Conservation (phyloP, 1,139 yeast species). For the Yamadazyma sp. region DNA sequence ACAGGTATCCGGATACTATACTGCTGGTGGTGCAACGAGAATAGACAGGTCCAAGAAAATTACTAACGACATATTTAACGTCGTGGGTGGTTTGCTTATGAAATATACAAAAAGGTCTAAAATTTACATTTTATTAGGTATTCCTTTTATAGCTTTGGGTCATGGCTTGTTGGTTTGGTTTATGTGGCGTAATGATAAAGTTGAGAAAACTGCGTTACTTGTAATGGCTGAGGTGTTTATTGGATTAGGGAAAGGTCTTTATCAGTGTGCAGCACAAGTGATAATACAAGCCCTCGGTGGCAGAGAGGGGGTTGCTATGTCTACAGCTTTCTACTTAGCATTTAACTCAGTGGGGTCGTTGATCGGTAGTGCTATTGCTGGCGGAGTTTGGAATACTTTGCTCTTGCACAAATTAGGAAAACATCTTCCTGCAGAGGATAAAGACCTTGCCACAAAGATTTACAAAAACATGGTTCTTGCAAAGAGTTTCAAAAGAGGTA, state of each 20-base stretch:
- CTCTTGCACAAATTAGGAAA: slow-evolving; percentile 12
- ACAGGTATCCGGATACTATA: slow-evolving; percentile 17
- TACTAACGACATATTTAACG: slow-evolving; percentile 23
- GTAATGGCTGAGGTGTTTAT: slow-evolving; percentile 18
- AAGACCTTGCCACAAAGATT: slow-evolving; percentile 17
- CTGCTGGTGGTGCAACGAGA: slow-evolving; percentile 26
- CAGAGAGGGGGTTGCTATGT: slow-evolving; percentile 15
- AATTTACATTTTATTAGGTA: slow-evolving; percentile 21
- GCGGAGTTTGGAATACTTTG: slow-evolving; percentile 20
- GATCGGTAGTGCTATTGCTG: slow-evolving; percentile 17
- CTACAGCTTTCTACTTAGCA: slow-evolving; percentile 19
- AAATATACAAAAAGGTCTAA: slow-evolving; percentile 26
- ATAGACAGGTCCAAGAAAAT: slow-evolving; percentile 26
- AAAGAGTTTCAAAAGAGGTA: slow-evolving; percentile 17
- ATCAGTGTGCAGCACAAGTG: slow-evolving; percentile 16
- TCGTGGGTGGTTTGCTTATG: slow-evolving; percentile 23
- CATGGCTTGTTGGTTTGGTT: slow-evolving; percentile 21
- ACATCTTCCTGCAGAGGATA: slow-evolving; percentile 18
- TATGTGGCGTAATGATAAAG: slow-evolving; percentile 18
- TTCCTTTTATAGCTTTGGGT: slow-evolving; percentile 26
- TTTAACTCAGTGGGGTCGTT: slow-evolving; percentile 16
- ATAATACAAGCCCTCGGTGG: slow-evolving; percentile 18
- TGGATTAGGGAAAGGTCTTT: slow-evolving; percentile 18
- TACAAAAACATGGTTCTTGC: slow-evolving; percentile 18
- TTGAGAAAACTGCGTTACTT: slow-evolving; percentile 6